These are phyloP conservation scores for Aspergillus pseudonomiae DNA, from an alignment of 2,329 filamentous ascomycete species.

Conservation along the genomic window DNA sequence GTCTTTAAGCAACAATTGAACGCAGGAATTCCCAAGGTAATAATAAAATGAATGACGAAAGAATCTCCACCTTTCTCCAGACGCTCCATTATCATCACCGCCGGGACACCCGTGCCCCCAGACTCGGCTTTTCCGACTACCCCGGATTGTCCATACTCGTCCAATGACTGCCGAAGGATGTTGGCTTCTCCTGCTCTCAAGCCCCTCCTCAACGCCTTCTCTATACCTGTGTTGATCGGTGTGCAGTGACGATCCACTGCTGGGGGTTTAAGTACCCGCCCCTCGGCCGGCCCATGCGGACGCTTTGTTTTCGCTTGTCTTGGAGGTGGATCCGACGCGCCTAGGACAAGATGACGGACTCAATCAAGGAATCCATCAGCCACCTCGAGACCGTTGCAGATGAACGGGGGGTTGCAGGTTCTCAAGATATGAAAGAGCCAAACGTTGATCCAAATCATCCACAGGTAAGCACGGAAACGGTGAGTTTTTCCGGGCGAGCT, in stretches of 20 bases:
- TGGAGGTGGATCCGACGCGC: background rate
- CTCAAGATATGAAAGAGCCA: background rate
- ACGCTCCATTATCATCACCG: background rate
- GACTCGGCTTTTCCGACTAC: conserved; percentile 2
- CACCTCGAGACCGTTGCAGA: conserved; percentile 10
- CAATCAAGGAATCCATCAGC: conserved; percentile 2
- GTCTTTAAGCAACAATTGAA: background rate
- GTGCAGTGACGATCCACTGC: background rate
- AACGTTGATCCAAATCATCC: conserved; percentile 21
- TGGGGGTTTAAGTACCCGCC: background rate
- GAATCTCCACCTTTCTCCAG: background rate
- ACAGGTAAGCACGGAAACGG: conserved; percentile 15
- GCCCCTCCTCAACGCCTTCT: background rate
- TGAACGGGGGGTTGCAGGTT: background rate
- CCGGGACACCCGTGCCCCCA: background rate
- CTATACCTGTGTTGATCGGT: background rate
- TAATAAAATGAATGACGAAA: background rate
- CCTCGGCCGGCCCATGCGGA: background rate
- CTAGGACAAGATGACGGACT: background rate
- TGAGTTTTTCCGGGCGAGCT: background rate
- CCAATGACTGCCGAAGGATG: background rate
- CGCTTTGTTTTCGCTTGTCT: background rate
- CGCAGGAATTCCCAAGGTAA: background rate
- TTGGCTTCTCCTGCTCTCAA: background rate
- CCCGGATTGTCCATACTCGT: background rate